These are phyloP conservation scores for Ambrosia artemisiifolia DNA, from an alignment of 129 eudicot genomes.

Conservation along the genomic window DNA sequence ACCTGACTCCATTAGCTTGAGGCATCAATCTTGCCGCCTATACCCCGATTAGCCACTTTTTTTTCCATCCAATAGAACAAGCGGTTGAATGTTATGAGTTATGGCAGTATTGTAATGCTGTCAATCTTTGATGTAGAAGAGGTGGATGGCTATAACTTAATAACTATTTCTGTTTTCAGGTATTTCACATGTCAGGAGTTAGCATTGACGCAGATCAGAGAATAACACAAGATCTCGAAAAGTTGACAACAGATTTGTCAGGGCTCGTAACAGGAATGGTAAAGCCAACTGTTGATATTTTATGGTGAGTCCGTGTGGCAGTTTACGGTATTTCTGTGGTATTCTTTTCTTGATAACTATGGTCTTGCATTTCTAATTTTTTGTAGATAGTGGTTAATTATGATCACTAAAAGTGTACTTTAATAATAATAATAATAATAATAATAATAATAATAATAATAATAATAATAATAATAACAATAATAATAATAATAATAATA, in stretches of 20 bases:
- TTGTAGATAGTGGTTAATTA: background rate
- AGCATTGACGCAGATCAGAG: slow-evolving; percentile 96
- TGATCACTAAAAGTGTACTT: background rate
- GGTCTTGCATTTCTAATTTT: background rate
- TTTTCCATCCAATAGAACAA: background rate
- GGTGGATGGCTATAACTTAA: background rate
- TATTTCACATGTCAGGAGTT: slow-evolving; percentile 67
- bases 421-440: too few relatives aligned
- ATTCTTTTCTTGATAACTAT: background rate
- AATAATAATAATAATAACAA: too few relatives aligned
- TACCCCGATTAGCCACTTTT: background rate
- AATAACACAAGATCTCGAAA: slow-evolving; percentile 91
- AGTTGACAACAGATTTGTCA: slow-evolving; percentile 71
- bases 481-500: too few relatives aligned
- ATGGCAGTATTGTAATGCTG: background rate
- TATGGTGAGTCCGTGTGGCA: slow-evolving; percentile 56
- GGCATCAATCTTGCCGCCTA: background rate
- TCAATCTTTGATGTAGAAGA: background rate
- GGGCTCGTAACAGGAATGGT: slow-evolving; percentile 98
- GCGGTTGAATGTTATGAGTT: background rate
- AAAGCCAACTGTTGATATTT: slow-evolving; percentile 90
- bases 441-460: too few relatives aligned
- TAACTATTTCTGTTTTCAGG: slow-evolving; percentile 46
- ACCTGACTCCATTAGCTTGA: background rate
- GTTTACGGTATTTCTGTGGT: slow-evolving; percentile 1